Base-by-base conservation (phyloP, 176 grass and related monocot genomes). In the Oryza punctata region DNA sequence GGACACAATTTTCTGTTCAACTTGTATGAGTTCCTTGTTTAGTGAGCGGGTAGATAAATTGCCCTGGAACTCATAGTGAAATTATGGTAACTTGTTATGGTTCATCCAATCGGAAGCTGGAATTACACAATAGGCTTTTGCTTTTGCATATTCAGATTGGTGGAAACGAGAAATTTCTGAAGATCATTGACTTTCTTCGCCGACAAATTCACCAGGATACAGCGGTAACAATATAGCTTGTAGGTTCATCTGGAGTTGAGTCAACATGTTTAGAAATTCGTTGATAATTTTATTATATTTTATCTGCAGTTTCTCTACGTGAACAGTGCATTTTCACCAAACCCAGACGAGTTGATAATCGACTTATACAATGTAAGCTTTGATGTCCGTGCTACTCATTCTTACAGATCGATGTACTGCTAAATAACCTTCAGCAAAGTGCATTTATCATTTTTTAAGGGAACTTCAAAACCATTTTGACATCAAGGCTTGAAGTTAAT, bases 191-290 rank as follows among this genome's bases (percentile, higher is more conserved):
- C 68, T 93, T 96, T 85, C 70, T 89, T 81, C 75, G 85, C 37
- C 76, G 90, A 13, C 90, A 92, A 52, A 91, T 95, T 85, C 90
- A 91, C 78, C 83, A 89, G 40, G 93, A 96, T 30, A 96, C 93
- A 65, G 57, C 91, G 88, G 86, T 96, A 90, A 33, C 5, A 47
- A 74, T 63, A 24, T 21, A 47, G 0, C 77, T 69, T 65, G 23
- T 16, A 47, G 12, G n/a, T 40, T 77, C 2, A 54, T 43, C 65
- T 85, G 41, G n/a, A 70, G 15, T 37, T 25, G 19, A 50, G 11
- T 40, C 65, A 61, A 27, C 25, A 25, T 44, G 43, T 33, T 23
- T 40, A 25, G 27, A 2, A 21, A 78, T 72, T 50, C 78, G 30
- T 12, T 76, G 28, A 65, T 35, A 76, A 23, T 35, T 6, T 63